Base-by-base conservation (phyloP, 2,329 filamentous ascomycete genomes). In the Colletotrichum theobromicola region DNA sequence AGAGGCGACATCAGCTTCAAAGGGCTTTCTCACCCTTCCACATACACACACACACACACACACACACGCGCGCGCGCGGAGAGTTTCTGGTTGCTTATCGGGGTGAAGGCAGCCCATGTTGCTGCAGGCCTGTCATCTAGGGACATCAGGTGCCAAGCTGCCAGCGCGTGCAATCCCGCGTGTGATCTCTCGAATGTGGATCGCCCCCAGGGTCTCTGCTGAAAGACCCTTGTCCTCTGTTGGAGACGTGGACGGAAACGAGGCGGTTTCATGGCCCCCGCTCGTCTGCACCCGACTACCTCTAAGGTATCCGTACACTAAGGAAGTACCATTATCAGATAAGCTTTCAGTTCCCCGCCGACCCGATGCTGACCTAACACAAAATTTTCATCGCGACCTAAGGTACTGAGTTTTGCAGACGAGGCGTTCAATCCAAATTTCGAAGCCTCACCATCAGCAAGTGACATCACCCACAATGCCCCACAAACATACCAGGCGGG, bases 401-500 rank as follows among this genome's bases (percentile, higher is more conserved):
- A n/a, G n/a, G n/a, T n/a, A 32, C 30, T 35, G n/a, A 26, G n/a
- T 16, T 37, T 21, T 32, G 30, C 13, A 35, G 53, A 57, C 53
- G 18, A 57, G 26, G 16, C 28, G 7, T n/a, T 21, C 28, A 46
- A 28, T 50, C 24, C 26, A 53, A 12, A 26, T 16, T 26, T 46
- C 12, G 35, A 46, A 46, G 34, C 30, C 24, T 64, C 35, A 37
- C 37, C 15, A 32, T 28, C 57, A 46, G 30, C 35, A 16, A 16
- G 67, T 42, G 24, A 60, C 35, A 37, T 32, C 32, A 57, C 16
- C 34, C 76, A 85, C 73, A 37, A 97, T 97, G 95, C 95, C 95
- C 83, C 94, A 96, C 86, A 97, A 97, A 85, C 95, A 97, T 83
- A 96, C 93, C 76, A 90, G 94, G 74, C 90, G 90, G 70, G 88